Conservation (phyloP, 1,284 basidiomycete species). For the Boletus smithii region DNA sequence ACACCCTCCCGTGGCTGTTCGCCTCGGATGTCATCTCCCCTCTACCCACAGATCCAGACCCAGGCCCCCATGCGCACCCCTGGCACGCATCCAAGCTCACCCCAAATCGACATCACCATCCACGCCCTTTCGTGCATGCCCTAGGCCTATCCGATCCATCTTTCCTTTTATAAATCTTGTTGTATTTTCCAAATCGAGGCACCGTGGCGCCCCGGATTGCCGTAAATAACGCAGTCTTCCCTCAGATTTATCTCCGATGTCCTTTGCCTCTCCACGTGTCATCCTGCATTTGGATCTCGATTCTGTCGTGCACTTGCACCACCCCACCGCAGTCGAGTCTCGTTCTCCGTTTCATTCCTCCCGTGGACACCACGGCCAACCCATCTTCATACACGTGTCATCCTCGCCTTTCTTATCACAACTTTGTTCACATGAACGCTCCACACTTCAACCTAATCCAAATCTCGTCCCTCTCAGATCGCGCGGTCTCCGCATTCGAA, state of each 20-base stretch:
- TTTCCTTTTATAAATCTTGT: slow-evolving; percentile 15
- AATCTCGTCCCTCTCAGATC: slow-evolving; percentile 25
- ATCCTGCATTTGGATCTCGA: slow-evolving; percentile 24
- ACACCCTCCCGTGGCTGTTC: slow-evolving; percentile 21
- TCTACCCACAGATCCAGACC: slow-evolving; percentile 31
- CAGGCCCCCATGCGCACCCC: slow-evolving; percentile 10
- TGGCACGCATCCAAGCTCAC: slow-evolving; percentile 20
- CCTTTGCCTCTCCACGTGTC: slow-evolving; percentile 25
- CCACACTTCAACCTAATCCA: slow-evolving; percentile 21
- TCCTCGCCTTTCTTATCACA: slow-evolving; percentile 20
- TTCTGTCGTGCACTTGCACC: slow-evolving; percentile 20
- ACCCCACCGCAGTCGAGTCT: slow-evolving; percentile 26
- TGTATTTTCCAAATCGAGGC: slow-evolving; percentile 21
- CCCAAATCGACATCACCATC: slow-evolving; percentile 23
- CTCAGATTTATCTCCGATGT: slow-evolving; percentile 34
- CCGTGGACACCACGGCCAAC: slow-evolving; percentile 27
- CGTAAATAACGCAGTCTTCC: slow-evolving; percentile 21
- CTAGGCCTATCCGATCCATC: slow-evolving; percentile 24
- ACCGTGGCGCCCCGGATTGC: slow-evolving; percentile 35
- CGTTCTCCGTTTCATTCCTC: slow-evolving; percentile 11
- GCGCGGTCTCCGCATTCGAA: slow-evolving; percentile 24
- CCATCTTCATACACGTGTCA: slow-evolving; percentile 22
- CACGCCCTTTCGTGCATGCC: slow-evolving; percentile 26
- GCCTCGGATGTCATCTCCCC: slow-evolving; percentile 21
- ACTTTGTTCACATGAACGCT: slow-evolving; percentile 23